Base-by-base conservation (phyloP, 2,329 filamentous ascomycete species). In the Cryphonectria parasitica region DNA sequence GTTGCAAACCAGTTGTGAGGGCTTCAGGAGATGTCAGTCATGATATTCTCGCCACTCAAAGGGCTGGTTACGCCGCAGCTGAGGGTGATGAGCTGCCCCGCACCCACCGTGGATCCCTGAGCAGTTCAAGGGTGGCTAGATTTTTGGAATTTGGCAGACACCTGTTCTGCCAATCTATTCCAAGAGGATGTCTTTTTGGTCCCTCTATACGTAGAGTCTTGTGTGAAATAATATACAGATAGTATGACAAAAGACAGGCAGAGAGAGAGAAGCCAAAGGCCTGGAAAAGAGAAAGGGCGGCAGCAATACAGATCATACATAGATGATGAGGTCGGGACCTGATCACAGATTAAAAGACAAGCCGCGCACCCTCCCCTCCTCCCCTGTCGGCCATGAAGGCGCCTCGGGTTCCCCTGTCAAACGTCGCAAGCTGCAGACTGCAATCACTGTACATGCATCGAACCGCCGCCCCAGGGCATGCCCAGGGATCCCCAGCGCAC, bases 31-130 rank as follows among this genome's bases (percentile, higher is more conserved):
- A 45, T 62, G 41, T 64, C 56, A 56, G 63, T 43, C 22, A 52
- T 54, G 64, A 68, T 66, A 66, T 54, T 15, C 43, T 66, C 64
- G 65, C 68, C 41, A 49, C 45, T 10, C 36, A 49, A 6, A n/a
- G n/a, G 45, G 8, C 45, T 49, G 64, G 56, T 69, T 68, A 61
- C 66, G 64, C 69, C 31, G 64, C 66, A 64, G 71, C 62, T 66
- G 65, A 68, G 41, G 8, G 36, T 56, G 66, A 69, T 68, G 66
- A 28, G 49, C 61, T 54, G 69, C 71, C 69, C 71, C 71, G 71
- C 71, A 72, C 71, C 66, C 69, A 72, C 69, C 62, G 64, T 56
- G 63, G 54, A 71, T 64, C 36, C 64, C 39, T 45, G 63, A 13
- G 43, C 56, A 36, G 19, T 15, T 25, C 25, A 28, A 49, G n/a